These are phyloP conservation scores for Colletotrichum karsti DNA, from an alignment of 2,329 filamentous ascomycete genomes.

Conservation along the genomic window DNA sequence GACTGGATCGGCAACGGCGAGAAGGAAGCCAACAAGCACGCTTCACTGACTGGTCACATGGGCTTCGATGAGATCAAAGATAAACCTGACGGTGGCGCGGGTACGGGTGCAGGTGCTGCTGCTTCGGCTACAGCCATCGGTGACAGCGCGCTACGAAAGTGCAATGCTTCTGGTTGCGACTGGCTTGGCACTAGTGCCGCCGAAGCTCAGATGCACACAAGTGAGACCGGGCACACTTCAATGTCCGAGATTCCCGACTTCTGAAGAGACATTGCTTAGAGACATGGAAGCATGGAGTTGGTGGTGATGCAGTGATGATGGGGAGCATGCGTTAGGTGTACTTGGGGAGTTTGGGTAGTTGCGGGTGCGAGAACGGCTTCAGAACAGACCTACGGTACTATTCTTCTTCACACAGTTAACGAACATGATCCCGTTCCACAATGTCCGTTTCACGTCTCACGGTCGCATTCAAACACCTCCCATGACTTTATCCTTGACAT, in stretches of 20 bases:
- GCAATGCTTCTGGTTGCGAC: conserved; percentile 69
- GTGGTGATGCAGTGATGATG: neutral
- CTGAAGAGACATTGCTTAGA: conserved; percentile 28
- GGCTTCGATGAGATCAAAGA: conserved; percentile 75
- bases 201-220: conserved; percentile 65
- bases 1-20: conserved; percentile 75
- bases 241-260: conserved; percentile 48
- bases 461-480: conserved; percentile 30
- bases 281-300: neutral
- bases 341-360: neutral
- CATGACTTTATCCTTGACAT: conserved; percentile 32
- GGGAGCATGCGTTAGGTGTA: neutral
- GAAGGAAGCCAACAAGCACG: conserved; percentile 68
- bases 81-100: conserved; percentile 48
- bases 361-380: neutral
- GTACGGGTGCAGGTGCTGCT: neutral
- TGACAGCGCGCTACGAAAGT: conserved; percentile 75
- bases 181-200: conserved; percentile 73
- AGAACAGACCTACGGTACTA: neutral
- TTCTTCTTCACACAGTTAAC: neutral
- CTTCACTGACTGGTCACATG: conserved; percentile 65
- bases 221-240: conserved; percentile 65
- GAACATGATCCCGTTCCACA: too few species aligned
- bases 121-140: neutral
- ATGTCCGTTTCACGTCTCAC: neutral